A percentile compares a stretch with the other conserved stretches of the same genome.
These are phyloP conservation scores for Aureobasidium uvarum DNA, from an alignment of 2,329 filamentous ascomycete species.

Conservation along the genomic window DNA sequence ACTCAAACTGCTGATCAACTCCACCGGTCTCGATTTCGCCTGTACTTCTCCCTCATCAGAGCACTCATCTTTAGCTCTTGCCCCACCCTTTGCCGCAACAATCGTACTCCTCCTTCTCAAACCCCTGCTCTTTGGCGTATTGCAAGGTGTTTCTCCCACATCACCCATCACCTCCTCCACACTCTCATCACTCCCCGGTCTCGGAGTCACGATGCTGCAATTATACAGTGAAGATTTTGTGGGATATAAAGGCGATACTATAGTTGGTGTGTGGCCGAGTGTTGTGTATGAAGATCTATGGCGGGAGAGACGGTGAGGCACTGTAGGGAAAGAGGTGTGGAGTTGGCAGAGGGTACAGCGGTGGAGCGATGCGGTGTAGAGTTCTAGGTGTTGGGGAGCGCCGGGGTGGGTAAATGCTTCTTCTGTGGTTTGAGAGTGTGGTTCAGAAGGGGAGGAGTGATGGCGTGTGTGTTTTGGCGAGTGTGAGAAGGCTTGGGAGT, in stretches of 20 bases:
- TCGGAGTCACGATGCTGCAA: not conserved
- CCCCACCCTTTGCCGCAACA: not conserved
- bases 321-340: not conserved
- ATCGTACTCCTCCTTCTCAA: constrained; percentile 19
- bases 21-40: constrained; percentile 6
- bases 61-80: not conserved
- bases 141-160: constrained; percentile 1
- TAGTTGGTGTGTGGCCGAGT: not conserved
- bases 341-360: not conserved
- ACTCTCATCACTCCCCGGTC: not conserved
- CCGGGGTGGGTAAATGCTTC: not conserved
- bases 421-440: not conserved
- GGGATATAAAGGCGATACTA: constrained; percentile 8
- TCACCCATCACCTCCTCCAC: not conserved
- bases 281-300: not conserved
- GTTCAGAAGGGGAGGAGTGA: too few species aligned
- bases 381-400: not conserved
- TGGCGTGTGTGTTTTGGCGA: not conserved
- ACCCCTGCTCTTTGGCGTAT: constrained; percentile 4
- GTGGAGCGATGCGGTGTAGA: not conserved
- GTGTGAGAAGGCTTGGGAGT: constrained; percentile 2
- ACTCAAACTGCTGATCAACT: constrained; percentile 23
- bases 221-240: constrained; percentile 4
- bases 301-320: not conserved
- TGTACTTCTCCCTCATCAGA: not conserved